Evolutionary conservation across 768 basidiomycete genomes (phyloP).

Genomic region (Saitozyma podzolica): DNA sequence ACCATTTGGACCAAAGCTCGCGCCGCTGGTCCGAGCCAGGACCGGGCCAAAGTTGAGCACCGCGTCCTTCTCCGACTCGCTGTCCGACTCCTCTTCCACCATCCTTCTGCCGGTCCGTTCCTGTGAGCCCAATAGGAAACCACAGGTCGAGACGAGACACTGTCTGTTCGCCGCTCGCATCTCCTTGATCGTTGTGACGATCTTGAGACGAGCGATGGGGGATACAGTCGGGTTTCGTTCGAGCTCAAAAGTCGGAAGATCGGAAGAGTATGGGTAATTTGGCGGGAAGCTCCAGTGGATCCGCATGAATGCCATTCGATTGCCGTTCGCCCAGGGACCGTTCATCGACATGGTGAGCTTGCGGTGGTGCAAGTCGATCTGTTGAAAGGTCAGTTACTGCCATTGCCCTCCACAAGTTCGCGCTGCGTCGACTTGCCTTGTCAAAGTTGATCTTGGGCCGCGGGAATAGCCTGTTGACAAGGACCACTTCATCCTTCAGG

Average conservation of each 20-base stretch:
- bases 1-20: constrained; percentile 87
- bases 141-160: constrained; percentile 78
- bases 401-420: neutral
- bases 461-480: constrained; percentile 35
- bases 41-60: constrained; percentile 66
- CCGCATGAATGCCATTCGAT: constrained; percentile 75
- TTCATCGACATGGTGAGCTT: constrained; percentile 82
- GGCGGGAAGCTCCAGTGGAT: constrained; percentile 86
- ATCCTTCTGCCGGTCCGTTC: constrained; percentile 53
- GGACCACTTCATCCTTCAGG: constrained; percentile 40
- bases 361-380: constrained; percentile 57
- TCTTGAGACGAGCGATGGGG: constrained; percentile 70
- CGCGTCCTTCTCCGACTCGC: constrained; percentile 41
- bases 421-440: constrained; percentile 59
- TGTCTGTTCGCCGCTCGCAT: constrained; percentile 74
- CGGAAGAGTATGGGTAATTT: constrained; percentile 60
- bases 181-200: constrained; percentile 71
- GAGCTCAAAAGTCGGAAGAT: constrained; percentile 72
- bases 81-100: constrained; percentile 41
- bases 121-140: constrained; percentile 69
- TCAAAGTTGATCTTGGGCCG: constrained; percentile 63
- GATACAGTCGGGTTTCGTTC: constrained; percentile 81
- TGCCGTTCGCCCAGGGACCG: constrained; percentile 86
- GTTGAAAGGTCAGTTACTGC: constrained; percentile 18
- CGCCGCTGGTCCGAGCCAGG: constrained; percentile 75